phyloP scores from a whole-genome alignment of 805 yeast genomes.

The Candida sakaeoensis region DNA sequence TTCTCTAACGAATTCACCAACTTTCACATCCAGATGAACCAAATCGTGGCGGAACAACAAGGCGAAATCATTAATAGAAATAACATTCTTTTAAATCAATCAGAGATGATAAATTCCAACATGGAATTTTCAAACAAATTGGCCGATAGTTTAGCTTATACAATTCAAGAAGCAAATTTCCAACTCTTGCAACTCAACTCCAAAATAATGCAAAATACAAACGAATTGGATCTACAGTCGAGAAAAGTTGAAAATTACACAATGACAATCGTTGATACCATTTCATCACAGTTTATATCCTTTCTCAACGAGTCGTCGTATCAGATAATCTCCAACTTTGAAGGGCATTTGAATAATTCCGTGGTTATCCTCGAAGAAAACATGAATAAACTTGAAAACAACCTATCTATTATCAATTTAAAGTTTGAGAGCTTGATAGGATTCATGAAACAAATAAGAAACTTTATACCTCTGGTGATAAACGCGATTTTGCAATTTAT shows the following conservation, averaged over 20 bases:
- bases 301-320: neutral
- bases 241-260: neutral
- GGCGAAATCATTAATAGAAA: neutral
- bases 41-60: conserved; percentile 2
- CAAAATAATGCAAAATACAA: neutral
- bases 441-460: no score
- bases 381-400: conserved; percentile 2
- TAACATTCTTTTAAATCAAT: neutral
- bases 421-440: no score
- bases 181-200: neutral
- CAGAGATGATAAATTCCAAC: neutral
- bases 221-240: neutral
- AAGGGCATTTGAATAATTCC: conserved; percentile 4
- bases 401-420: conserved; percentile 1
- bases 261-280: neutral
- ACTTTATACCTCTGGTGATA: no score
- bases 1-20: conserved; percentile 6
- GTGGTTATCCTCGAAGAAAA: conserved; percentile 3
- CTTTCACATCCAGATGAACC: neutral
- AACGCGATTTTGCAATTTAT: no score
- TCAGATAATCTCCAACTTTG: conserved; percentile 6
- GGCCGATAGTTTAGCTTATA: neutral
- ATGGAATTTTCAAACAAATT: neutral
- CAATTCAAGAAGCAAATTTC: neutral
- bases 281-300: neutral